A percentile compares a stretch with the other conserved stretches of the same genome.
phyloP scores from a whole-genome alignment of 1,284 basidiomycete species.

The Coniferiporia weirii region DNA sequence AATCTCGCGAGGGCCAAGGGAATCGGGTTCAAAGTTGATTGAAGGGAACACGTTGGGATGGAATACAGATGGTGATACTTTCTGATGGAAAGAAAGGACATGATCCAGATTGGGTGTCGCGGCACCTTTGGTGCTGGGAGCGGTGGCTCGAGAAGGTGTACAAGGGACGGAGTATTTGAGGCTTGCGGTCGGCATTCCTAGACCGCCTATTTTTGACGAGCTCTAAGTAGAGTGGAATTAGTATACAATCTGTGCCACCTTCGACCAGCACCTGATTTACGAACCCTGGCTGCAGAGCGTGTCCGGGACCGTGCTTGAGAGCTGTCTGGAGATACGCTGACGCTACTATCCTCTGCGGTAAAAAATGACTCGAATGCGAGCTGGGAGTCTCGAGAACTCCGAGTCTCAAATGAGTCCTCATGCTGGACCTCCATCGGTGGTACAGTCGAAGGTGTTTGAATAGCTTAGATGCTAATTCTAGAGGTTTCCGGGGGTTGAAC shows the following conservation, averaged over 20 bases:
- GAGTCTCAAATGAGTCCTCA: background rate
- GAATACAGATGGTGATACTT: conserved; percentile 7
- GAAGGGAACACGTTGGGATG: conserved; percentile 5
- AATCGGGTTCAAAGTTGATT: background rate
- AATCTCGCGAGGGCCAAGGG: background rate
- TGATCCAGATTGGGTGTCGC: conserved; percentile 12
- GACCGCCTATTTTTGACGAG: background rate
- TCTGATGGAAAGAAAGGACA: conserved; percentile 14
- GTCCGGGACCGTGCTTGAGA: background rate
- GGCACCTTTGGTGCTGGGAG: background rate
- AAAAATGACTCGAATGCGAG: conserved; percentile 1
- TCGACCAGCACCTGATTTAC: background rate
- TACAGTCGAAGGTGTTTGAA: too few relatives aligned
- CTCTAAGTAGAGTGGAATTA: background rate
- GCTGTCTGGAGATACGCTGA: background rate
- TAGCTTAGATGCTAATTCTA: too few relatives aligned
- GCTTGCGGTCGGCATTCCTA: too few relatives aligned
- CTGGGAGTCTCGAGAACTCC: background rate
- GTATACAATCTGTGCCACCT: background rate
- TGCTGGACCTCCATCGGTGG: too few relatives aligned
- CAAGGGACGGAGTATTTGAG: too few relatives aligned
- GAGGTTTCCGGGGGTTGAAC: too few relatives aligned
- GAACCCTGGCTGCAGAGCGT: conserved; percentile 1
- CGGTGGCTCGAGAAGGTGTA: background rate
- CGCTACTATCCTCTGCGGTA: conserved; percentile 1